Conservation (phyloP, 768 basidiomycete genomes). For the Porphyrellus cyaneotinctus region DNA sequence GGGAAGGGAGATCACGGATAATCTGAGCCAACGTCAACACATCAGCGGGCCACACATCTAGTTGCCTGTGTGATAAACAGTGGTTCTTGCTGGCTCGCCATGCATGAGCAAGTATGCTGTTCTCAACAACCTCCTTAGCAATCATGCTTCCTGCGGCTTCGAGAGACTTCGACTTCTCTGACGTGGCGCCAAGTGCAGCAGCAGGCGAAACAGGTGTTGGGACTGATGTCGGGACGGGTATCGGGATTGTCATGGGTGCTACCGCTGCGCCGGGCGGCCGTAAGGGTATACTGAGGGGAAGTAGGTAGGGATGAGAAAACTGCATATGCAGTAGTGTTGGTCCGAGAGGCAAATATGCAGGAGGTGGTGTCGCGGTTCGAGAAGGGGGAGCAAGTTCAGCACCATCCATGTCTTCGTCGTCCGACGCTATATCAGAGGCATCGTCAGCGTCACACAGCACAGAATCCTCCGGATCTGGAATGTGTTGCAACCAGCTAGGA, state of each 20-base stretch:
- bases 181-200: constrained; percentile 56
- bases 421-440: constrained; percentile 38
- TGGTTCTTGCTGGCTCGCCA: constrained; percentile 47
- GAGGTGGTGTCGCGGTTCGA: constrained; percentile 66
- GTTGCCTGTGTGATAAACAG: constrained; percentile 9
- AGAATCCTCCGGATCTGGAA: constrained; percentile 43
- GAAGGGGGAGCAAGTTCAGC: constrained; percentile 31
- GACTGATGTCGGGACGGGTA: constrained; percentile 47
- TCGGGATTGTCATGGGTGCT: constrained; percentile 41
- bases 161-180: constrained; percentile 62
- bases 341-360: constrained; percentile 66
- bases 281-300: constrained; percentile 59
- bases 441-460: constrained; percentile 35
- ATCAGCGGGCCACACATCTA: constrained; percentile 58
- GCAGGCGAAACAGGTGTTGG: constrained; percentile 87
- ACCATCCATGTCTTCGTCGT: constrained; percentile 37
- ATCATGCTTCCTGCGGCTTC: constrained; percentile 63
- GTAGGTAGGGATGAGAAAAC: constrained; percentile 60
- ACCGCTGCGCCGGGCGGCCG: constrained; percentile 54
- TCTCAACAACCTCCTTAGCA: constrained; percentile 71
- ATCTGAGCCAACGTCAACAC: constrained; percentile 43
- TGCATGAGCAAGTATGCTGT: constrained; percentile 60
- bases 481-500: constrained; percentile 43
- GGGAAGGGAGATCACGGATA: constrained; percentile 28
- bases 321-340: constrained; percentile 63